Percentiles rank a stretch among this genome's conserved stretches.
Conservation (phyloP, 139 green algal species). For the Picochlorum sp. region DNA sequence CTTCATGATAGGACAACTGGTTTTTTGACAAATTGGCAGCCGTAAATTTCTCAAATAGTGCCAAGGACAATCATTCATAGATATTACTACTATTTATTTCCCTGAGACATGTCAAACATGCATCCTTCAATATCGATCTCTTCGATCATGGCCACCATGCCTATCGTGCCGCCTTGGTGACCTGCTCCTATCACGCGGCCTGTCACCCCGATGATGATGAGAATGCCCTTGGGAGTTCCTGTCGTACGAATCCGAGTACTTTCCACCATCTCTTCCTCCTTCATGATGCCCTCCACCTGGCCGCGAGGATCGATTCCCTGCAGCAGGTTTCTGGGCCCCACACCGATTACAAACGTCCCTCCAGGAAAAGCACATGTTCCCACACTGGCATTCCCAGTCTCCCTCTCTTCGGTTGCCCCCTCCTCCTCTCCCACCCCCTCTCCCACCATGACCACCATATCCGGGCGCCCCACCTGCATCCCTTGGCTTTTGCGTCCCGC, state of each 20-base stretch:
- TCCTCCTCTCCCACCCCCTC: not conserved
- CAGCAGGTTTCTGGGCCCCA: conserved; percentile 34
- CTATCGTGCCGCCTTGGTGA: not conserved
- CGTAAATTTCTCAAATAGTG: conserved; percentile 7
- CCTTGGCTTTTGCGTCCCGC: conserved; percentile 36
- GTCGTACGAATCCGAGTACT: not conserved
- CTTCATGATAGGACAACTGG: conserved; percentile 26
- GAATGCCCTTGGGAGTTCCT: not conserved
- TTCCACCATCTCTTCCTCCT: not conserved
- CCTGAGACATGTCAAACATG: no score
- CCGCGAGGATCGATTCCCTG: no score
- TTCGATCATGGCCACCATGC: not conserved
- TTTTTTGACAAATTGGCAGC: conserved; percentile 23
- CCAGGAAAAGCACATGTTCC: conserved; percentile 69
- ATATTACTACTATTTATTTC: not conserved
- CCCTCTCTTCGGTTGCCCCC: conserved; percentile 3
- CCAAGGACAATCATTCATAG: not conserved
- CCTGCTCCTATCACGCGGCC: not conserved
- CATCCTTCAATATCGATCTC: no score
- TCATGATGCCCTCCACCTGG: no score
- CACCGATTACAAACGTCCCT: conserved; percentile 66
- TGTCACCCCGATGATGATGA: not conserved
- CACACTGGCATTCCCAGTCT: conserved; percentile 74
- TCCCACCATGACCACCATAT: conserved; percentile 1
- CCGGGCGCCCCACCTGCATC: conserved; percentile 1